Percentiles rank a stretch among this genome's conserved stretches.
Evolutionary conservation across 345 rosid genomes (phyloP).

Genomic region (Kernera saxatilis): DNA sequence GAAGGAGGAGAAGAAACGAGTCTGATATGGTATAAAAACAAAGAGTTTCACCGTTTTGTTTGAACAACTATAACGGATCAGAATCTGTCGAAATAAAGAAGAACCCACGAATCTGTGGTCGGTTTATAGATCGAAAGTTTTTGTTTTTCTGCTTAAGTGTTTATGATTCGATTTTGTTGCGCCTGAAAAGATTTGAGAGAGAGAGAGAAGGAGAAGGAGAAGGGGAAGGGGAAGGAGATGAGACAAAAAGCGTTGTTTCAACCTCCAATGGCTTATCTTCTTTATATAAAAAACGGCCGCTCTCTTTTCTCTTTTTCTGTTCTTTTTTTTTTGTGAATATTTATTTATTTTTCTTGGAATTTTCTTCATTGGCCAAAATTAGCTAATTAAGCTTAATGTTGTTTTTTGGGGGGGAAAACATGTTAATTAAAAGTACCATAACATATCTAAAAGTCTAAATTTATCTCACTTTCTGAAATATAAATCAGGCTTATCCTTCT

Average conservation of each 20-base stretch:
- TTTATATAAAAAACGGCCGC: slow-evolving; percentile 31
- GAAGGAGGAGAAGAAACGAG: background rate
- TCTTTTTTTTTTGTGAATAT: background rate
- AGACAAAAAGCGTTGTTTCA: slow-evolving; percentile 29
- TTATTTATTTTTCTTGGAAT: slow-evolving; percentile 7
- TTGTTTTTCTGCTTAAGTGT: slow-evolving; percentile 7
- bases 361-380: background rate
- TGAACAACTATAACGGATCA: slow-evolving; percentile 10
- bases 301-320: background rate
- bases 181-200: slow-evolving; percentile 25
- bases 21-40: background rate
- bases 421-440: slow-evolving; percentile 8
- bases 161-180: slow-evolving; percentile 17
- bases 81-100: slow-evolving; percentile 15
- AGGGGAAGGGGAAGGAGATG: slow-evolving; percentile 11
- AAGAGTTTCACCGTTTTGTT: background rate
- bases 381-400: slow-evolving; percentile 1
- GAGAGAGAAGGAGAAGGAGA: background rate
- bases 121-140: slow-evolving; percentile 12
- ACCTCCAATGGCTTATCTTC: slow-evolving; percentile 31
- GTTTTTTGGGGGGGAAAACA: background rate
- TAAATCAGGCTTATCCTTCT: background rate
- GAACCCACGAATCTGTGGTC: background rate
- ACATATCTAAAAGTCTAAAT: background rate
- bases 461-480: slow-evolving; percentile 5